Base-by-base conservation (phyloP, 2,329 filamentous ascomycete genomes). In the Graphium sp. region DNA sequence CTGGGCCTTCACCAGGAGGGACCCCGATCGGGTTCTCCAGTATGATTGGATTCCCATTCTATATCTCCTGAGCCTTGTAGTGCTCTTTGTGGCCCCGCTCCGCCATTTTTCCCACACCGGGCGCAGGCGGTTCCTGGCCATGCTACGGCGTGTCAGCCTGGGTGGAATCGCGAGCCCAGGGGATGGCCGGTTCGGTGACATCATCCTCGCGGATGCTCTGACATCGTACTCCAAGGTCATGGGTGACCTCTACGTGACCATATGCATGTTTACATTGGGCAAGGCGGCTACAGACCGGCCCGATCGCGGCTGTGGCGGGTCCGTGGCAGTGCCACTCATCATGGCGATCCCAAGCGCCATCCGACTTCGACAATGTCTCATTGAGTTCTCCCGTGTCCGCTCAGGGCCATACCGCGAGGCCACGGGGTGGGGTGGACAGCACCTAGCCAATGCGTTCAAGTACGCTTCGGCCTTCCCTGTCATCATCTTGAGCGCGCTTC, bases 401-500 rank as follows among this genome's bases (percentile, higher is more conserved):
- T 61, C 67, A 8, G 58, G 61, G 27, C 66, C 61, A 12, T 57
- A 55, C 38, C 64, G 60, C 44, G 65, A 61, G 38, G 52, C 62
- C 1, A 55, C 58, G 4, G 80, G 76, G 18, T 84, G 75, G 73
- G 83, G 80, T 18, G 79, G 80, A 5, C 80, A 87, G 47, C 84
- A 94, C 50, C 60, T 94, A 18, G 84, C 83, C 47, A 98, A 98
- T 61, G 87, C 87, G 7, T 56, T 83, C 42, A 98, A 98, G 53
- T 98, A 98, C 52, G 69, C 78, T n/a, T 84, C 74, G 7, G 83
- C 87, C 0, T 93, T 95, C 43, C 89, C 89, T 4, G 85, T 95
- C 31, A 80, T 95, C 41, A 61, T 87, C 23, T 61, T 93, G 30
- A 75, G 72, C 34, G 74, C 83, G 2, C 51, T 89, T 44, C 74